Percentiles rank a stretch among this genome's conserved stretches.
Conservation (phyloP, 2,329 filamentous ascomycete genomes). For the Phyllosticta paracitricarpa region DNA sequence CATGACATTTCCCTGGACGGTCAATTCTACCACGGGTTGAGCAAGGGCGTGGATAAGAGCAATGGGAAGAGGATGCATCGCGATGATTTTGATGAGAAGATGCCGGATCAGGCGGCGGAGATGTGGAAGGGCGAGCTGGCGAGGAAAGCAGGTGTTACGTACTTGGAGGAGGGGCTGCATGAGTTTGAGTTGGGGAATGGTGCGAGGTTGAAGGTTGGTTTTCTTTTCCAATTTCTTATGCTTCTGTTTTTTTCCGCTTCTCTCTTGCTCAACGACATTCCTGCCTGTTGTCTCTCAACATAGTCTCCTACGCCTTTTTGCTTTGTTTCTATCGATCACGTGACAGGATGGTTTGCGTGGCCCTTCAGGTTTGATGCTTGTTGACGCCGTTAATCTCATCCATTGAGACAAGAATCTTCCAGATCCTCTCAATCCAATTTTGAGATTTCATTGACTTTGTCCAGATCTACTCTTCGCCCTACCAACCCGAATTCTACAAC, state of each 20-base stretch:
- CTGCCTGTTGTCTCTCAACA: too few species aligned
- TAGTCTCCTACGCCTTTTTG: too few species aligned
- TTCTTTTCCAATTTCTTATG: too few species aligned
- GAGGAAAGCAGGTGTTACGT: constrained; percentile 37
- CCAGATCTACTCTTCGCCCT: constrained; percentile 43
- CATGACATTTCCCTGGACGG: constrained; percentile 51
- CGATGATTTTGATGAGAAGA: constrained; percentile 15
- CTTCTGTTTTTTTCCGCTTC: not conserved
- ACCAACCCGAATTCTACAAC: constrained; percentile 45
- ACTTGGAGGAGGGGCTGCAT: constrained; percentile 46
- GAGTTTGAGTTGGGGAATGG: constrained; percentile 40
- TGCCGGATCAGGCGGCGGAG: constrained; percentile 20
- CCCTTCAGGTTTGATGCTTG: too few species aligned
- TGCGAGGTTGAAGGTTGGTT: constrained; percentile 33
- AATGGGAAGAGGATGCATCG: constrained; percentile 21
- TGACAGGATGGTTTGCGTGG: too few species aligned
- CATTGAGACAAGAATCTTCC: not conserved
- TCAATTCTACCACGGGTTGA: constrained; percentile 31
- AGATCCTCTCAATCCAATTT: not conserved
- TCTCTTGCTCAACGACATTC: not conserved
- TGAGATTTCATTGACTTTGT: not conserved
- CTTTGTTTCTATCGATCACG: too few species aligned
- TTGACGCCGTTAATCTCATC: not conserved
- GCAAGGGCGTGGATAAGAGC: not conserved
- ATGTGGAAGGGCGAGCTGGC: constrained; percentile 40